Evolutionary conservation across 768 basidiomycete genomes (phyloP), one percentile per base, ranked within the genome.

Genomic region (Xerocomellus dryophilus): DNA sequence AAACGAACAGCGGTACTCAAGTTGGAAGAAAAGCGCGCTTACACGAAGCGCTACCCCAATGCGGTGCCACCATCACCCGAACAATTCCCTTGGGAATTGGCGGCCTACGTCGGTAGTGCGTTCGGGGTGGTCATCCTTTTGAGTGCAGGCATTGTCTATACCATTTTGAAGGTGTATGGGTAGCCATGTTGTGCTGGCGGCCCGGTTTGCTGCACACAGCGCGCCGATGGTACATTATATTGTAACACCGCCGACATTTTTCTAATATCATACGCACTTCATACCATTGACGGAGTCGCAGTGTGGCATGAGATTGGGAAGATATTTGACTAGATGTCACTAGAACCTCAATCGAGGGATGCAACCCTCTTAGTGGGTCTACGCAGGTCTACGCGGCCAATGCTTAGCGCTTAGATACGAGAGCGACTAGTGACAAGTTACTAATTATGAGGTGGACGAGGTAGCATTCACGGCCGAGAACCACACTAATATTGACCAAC

Each of bases 1-100:
- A 76, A 82, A 14, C 83, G 89, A 17, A 76, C 83, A 2, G 69
- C 68, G 4, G 75, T 88, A 27, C 70, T 80, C 34, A 63, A 74
- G 31, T 51, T 67, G 36, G 75, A 81, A 58, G 73, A 82, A 58
- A 69, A 76, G 58, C 71, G 73, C 47, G 75, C 78, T 20, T 58
- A 69, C 5, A 71, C 68, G 17, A 67, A 61, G 48, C 57, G 21
- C 1, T 57, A 62, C 54, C 50, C 57, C 29, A 51, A 51, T 40
- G 50, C 46, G 46, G n/a, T 44, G 8, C 49, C 54, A 8, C 49
- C 54, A 1, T 7, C 52, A 31, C 21, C 55, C 2, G 44, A 60
- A 5, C 45, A 39, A 36, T 54, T 60, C 45, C 73, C 64, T 47
- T 71, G 65, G 65, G 71, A 73, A 56, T 15, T 75, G 39, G 48